phyloP scores from a whole-genome alignment of 2,329 filamentous ascomycete species.

The Ceratocystis cacaofunesta region DNA sequence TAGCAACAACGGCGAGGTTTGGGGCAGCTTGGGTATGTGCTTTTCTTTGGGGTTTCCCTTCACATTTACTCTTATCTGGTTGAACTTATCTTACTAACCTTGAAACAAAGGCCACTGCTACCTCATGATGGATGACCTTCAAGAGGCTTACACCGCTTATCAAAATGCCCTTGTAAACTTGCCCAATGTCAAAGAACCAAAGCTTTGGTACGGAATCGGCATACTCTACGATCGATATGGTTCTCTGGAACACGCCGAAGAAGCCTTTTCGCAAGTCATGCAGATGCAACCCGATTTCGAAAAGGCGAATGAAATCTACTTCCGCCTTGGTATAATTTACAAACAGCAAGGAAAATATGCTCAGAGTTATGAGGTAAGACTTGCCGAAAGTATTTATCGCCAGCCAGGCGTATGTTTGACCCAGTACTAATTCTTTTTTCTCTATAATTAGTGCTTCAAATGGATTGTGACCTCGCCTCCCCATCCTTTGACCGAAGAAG shows the following conservation, averaged over 20 bases:
- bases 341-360: constrained; percentile 93
- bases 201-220: constrained; percentile 96
- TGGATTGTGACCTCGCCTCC: constrained; percentile 93
- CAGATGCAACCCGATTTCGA: constrained; percentile 95
- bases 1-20: constrained; percentile 78
- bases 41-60: not conserved
- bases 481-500: constrained; percentile 82
- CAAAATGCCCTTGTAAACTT: constrained; percentile 90
- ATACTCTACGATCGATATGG: constrained; percentile 96
- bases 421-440: constrained; percentile 20
- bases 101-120: constrained; percentile 69
- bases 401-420: too few relatives aligned
- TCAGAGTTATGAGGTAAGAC: constrained; percentile 70
- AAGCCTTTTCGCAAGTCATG: constrained; percentile 98
- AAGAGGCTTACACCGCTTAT: constrained; percentile 93
- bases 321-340: constrained; percentile 97
- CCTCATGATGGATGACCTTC: constrained; percentile 95
- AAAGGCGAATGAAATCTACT: constrained; percentile 98
- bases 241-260: constrained; percentile 90
- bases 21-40: constrained; percentile 74
- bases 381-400: too few relatives aligned
- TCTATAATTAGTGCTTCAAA: constrained; percentile 65
- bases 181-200: constrained; percentile 70
- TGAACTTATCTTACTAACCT: not conserved
- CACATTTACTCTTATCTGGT: constrained; percentile 28